phyloP scores from a whole-genome alignment of 2,329 filamentous ascomycete species.

The Magnaporthales sp. region DNA sequence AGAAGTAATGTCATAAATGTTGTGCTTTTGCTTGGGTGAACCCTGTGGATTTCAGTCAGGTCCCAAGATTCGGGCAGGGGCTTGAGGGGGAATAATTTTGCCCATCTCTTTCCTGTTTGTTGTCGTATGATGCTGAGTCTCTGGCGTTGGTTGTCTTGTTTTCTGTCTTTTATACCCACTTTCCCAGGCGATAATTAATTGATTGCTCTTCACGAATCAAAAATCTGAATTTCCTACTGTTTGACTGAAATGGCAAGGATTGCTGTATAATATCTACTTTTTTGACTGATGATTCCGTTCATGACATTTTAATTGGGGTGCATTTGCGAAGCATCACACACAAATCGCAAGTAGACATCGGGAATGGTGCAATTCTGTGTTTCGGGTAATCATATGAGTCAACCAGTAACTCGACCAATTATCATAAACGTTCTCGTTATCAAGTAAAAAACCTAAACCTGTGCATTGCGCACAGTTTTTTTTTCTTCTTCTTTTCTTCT shows the following conservation, averaged over 20 bases:
- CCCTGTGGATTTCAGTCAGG: neutral
- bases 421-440: neutral
- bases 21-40: neutral
- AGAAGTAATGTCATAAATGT: constrained; percentile 24
- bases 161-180: neutral
- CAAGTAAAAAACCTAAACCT: neutral
- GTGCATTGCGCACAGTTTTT: neutral
- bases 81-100: neutral
- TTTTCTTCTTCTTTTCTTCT: neutral
- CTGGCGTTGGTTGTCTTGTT: neutral
- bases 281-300: neutral
- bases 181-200: neutral
- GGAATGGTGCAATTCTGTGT: too few relatives aligned
- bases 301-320: neutral
- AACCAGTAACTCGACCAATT: neutral
- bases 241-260: neutral
- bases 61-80: neutral
- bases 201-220: neutral
- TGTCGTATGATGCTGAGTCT: neutral
- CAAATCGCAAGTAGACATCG: too few relatives aligned
- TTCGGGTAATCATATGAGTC: neutral
- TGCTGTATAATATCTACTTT: neutral
- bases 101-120: neutral
- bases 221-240: neutral
- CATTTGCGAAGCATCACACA: neutral